These are phyloP conservation scores for Candida nitratophila DNA, from an alignment of 805 yeast species.

Conservation along the genomic window DNA sequence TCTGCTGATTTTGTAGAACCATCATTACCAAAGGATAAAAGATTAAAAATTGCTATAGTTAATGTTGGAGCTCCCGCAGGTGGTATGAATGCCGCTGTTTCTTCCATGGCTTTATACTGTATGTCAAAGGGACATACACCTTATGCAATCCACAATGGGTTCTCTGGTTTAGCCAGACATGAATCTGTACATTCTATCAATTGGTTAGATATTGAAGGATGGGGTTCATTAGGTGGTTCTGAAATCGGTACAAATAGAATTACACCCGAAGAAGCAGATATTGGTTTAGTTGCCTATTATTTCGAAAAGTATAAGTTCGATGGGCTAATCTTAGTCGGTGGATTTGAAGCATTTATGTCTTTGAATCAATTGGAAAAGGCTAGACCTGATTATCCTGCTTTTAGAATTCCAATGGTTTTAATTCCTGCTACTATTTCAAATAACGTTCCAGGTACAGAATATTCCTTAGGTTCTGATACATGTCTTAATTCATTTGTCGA, in stretches of 20 bases:
- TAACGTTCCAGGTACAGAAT: conserved; percentile 98
- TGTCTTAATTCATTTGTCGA: conserved; percentile 86
- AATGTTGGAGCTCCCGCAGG: conserved; percentile 98
- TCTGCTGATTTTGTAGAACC: conserved; percentile 59
- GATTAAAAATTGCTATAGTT: conserved; percentile 74
- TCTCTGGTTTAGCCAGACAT: conserved; percentile 84
- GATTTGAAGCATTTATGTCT: conserved; percentile 92
- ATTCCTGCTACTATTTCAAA: conserved; percentile 95
- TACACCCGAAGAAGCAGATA: conserved; percentile 67
- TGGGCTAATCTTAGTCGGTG: conserved; percentile 89
- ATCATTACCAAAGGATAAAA: conserved; percentile 49
- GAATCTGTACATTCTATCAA: conserved; percentile 68
- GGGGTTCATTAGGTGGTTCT: conserved; percentile 90
- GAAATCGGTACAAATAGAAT: conserved; percentile 95
- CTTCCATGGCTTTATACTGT: conserved; percentile 87
- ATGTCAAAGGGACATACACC: conserved; percentile 85
- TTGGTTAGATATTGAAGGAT: conserved; percentile 84
- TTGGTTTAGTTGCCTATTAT: conserved; percentile 88
- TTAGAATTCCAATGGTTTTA: conserved; percentile 89
- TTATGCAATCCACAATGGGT: conserved; percentile 90
- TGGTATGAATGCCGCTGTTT: conserved; percentile 86
- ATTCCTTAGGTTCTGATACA: conserved; percentile 92
- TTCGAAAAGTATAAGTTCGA: conserved; percentile 84
- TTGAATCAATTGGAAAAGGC: conserved; percentile 76
- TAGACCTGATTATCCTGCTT: conserved; percentile 74